Evolutionary conservation across 2,329 filamentous ascomycete genomes (phyloP), one percentile per base, ranked within the genome.

Genomic region (Basipetospora chlamydospora): DNA sequence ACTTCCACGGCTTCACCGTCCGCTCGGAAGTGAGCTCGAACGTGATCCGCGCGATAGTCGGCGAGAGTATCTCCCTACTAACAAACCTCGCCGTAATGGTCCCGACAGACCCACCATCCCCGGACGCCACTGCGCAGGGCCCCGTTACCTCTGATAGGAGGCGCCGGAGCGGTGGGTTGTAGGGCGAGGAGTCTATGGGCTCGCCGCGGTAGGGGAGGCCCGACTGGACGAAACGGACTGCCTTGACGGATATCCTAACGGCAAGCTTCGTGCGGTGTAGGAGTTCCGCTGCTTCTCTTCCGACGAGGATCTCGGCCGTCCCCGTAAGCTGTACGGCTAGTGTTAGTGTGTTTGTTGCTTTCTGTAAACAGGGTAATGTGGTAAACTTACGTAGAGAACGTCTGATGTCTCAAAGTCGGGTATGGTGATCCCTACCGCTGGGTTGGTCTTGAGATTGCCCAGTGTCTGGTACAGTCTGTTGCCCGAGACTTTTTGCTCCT

Each of bases 391-490:
- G 52, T 88, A 88, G 2, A 93, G 62, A 5, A 81, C 74, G 47
- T 83, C 63, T 2, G 80, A 80, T 0, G 72, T 80, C 4, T 69
- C 67, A 48, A 82, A 88, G 51, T 87, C 74, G 0, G 84, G 82
- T 25, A 93, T 66, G 3, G 70, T 72, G 33, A 88, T 53, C 3
- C 85, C 83, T 3, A 80, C 71, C 13, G 61, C 58, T 0, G 82
- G 80, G 22, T 77, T 78, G 6, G 67, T 56, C 26, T 68, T 61
- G 11, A 92, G 60, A 49, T 93, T 93, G 1, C 85, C 85, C 0
- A 92, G 66, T 0, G 80, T 83, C 53, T 92, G 84, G 47, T 92
- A 93, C 0, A 90, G 59, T 12, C 82, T 64, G 53, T 93, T 93
- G 6, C 85, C 85, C 1, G 80, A 86, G 52, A 80, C 58, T 60